A percentile compares a stretch with the other conserved stretches of the same genome.
These are phyloP conservation scores for Didymella pomorum DNA, from an alignment of 2,329 filamentous ascomycete species.

Conservation along the genomic window DNA sequence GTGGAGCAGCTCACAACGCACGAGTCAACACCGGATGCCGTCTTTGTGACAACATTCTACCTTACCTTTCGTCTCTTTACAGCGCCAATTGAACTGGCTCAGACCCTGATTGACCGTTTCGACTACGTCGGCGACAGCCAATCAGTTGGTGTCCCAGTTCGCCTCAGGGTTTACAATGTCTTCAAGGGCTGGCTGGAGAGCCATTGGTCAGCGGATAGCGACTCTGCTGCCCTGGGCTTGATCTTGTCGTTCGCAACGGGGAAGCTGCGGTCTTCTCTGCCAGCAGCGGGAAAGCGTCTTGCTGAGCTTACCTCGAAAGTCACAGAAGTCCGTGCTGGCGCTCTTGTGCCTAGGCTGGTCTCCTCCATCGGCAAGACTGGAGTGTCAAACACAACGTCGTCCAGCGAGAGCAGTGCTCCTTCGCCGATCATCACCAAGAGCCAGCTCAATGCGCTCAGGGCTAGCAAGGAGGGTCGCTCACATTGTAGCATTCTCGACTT, in stretches of 20 bases:
- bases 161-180: slow-evolving; percentile 91
- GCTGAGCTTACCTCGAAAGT: slow-evolving; percentile 82
- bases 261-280: slow-evolving; percentile 72
- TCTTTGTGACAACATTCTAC: slow-evolving; percentile 94
- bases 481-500: slow-evolving; percentile 84
- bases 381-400: slow-evolving; percentile 73
- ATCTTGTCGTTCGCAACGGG: slow-evolving; percentile 83
- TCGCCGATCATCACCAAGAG: slow-evolving; percentile 75
- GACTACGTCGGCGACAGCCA: slow-evolving; percentile 86
- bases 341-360: slow-evolving; percentile 81
- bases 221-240: slow-evolving; percentile 75
- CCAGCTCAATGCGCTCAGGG: slow-evolving; percentile 74
- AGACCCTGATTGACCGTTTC: slow-evolving; percentile 87
- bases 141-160: slow-evolving; percentile 78
- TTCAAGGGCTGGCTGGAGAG: slow-evolving; percentile 98
- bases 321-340: slow-evolving; percentile 69
- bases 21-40: slow-evolving; percentile 88
- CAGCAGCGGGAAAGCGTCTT: slow-evolving; percentile 81
- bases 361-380: slow-evolving; percentile 90
- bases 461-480: slow-evolving; percentile 76
- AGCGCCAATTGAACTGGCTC: slow-evolving; percentile 78
- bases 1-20: slow-evolving; percentile 95
- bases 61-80: slow-evolving; percentile 95
- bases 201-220: slow-evolving; percentile 87
- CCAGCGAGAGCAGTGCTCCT: slow-evolving; percentile 76